Evolutionary conservation across 2,329 filamentous ascomycete genomes (phyloP), one percentile per base, ranked within the genome.

Genomic region (Fusarium algeriense): DNA sequence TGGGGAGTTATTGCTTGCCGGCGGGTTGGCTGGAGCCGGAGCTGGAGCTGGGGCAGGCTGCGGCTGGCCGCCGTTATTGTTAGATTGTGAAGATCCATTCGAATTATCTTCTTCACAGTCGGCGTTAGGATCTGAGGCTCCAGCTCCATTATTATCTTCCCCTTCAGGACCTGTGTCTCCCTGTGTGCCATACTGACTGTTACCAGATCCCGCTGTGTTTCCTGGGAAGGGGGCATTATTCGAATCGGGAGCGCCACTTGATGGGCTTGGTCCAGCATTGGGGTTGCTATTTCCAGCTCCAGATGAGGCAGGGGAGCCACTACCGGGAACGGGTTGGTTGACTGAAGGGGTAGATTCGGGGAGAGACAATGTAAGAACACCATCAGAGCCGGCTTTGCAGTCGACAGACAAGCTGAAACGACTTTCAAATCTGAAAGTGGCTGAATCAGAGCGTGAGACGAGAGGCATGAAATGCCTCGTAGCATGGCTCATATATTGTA

Each of bases 331-430:
- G 26, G 64, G 26, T n/a, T 50, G 59, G 17, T 43, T 34, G 20
- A 48, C 70, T 9, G 75, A 52, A 41, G 73, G 41, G 5, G 57
- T 55, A 13, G 71, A 46, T 14, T 66, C 62, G 11, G 73, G 70
- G 8, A 78, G 41, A 38, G 77, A 77, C 14, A 79, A 48, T 10
- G 78, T 81, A 6, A 81, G 67, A 26, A 80, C 67, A 19, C 78
- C 80, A 49, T 80, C 75, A n/a, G 74, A 58, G 3, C 79, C 79
- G 55, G 78, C 73, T 34, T 74, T 73, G 52, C 77, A 81, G 9
- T 75, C 72, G 15, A 80, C 52, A 35, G 68, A 67, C 53, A 79
- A 55, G 7, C 74, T 70, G n/a, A 80, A 62, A 2, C 67, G 69
- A 12, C 64, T 68, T 23, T 74, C 69, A 54, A 77, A 67, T 5